A percentile compares a stretch with the other conserved stretches of the same genome.
Evolutionary conservation across 352 stramenopile genomes (phyloP).

Genomic region (Elongisporangium senticosum): DNA sequence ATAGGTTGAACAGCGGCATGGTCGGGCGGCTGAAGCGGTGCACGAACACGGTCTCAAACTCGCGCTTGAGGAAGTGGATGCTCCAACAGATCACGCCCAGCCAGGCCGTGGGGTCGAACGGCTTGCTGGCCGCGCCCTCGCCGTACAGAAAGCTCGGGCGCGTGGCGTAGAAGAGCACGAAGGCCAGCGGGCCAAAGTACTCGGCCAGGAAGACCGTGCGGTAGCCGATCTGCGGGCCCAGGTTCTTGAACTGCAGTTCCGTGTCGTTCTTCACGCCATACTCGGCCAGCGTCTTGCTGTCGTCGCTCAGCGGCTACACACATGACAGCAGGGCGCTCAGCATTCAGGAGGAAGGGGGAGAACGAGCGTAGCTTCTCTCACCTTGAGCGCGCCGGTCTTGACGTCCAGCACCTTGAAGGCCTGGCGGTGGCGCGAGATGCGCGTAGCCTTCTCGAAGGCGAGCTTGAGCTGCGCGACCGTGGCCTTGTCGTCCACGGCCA

Average conservation of each 20-base stretch:
- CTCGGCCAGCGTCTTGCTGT: conserved; percentile 44
- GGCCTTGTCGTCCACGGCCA: conserved; percentile 28
- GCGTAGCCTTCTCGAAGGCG: conserved; percentile 42
- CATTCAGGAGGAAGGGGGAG: background rate
- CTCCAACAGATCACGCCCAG: conserved; percentile 64
- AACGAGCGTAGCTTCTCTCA: too few species aligned
- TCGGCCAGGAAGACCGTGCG: conserved; percentile 84
- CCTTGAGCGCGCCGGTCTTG: conserved; percentile 6
- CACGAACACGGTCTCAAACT: conserved; percentile 87
- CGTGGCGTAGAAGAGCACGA: conserved; percentile 74
- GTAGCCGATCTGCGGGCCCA: conserved; percentile 86
- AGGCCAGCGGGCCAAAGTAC: conserved; percentile 81
- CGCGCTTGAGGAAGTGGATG: conserved; percentile 83
- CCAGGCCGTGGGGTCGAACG: conserved; percentile 36
- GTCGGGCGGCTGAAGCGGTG: conserved; percentile 84
- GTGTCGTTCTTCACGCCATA: conserved; percentile 48
- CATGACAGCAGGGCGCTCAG: background rate
- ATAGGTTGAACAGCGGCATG: conserved; percentile 86
- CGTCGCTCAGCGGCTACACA: conserved; percentile 34
- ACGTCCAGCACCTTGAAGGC: conserved; percentile 46
- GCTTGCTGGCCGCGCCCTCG: conserved; percentile 22
- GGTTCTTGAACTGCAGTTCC: conserved; percentile 70
- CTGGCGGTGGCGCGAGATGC: conserved; percentile 53
- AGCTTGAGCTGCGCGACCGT: conserved; percentile 51
- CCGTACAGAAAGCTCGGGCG: conserved; percentile 76